These are phyloP conservation scores for Candida dajiaensis DNA, from an alignment of 805 yeast species.

Conservation along the genomic window DNA sequence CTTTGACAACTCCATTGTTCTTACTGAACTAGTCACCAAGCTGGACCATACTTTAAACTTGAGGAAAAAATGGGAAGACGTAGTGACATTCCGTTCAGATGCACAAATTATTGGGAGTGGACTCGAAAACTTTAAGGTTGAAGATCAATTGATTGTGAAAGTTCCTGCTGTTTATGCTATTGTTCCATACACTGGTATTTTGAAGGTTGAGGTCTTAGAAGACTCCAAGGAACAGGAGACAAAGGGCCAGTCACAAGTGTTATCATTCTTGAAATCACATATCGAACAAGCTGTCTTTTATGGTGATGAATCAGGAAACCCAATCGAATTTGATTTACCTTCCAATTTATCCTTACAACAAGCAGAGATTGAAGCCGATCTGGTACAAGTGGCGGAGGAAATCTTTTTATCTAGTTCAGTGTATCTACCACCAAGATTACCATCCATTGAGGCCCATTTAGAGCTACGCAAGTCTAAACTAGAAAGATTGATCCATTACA, in stretches of 20 bases:
- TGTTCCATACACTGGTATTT: conserved; percentile 53
- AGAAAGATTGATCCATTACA: conserved; percentile 39
- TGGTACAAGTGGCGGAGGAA: conserved; percentile 45
- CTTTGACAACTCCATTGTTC: conserved; percentile 52
- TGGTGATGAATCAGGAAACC: conserved; percentile 35
- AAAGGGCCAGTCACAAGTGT: conserved; percentile 17
- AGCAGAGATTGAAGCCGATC: conserved; percentile 44
- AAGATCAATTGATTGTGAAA: conserved; percentile 19
- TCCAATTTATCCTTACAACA: conserved; percentile 38
- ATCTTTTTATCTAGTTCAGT: conserved; percentile 50
- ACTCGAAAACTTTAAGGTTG: conserved; percentile 33
- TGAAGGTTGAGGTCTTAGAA: conserved; percentile 47
- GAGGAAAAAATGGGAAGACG: conserved; percentile 74
- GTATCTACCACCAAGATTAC: conserved; percentile 48
- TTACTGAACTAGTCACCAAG: conserved; percentile 51
- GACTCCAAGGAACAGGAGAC: conserved; percentile 15
- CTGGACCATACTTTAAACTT: conserved; percentile 28
- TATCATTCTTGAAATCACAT: conserved; percentile 54
- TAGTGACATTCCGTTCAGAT: conserved; percentile 48
- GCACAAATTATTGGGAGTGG: conserved; percentile 57
- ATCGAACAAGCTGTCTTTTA: conserved; percentile 82
- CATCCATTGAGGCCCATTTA: conserved; percentile 47
- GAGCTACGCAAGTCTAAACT: conserved; percentile 40
- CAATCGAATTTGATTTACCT: conserved; percentile 43
- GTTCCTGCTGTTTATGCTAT: conserved; percentile 44